Percentiles rank a stretch among this genome's conserved stretches.
These are phyloP conservation scores for Ephemerocybe angulata DNA, from an alignment of 768 basidiomycete species.

Conservation along the genomic window DNA sequence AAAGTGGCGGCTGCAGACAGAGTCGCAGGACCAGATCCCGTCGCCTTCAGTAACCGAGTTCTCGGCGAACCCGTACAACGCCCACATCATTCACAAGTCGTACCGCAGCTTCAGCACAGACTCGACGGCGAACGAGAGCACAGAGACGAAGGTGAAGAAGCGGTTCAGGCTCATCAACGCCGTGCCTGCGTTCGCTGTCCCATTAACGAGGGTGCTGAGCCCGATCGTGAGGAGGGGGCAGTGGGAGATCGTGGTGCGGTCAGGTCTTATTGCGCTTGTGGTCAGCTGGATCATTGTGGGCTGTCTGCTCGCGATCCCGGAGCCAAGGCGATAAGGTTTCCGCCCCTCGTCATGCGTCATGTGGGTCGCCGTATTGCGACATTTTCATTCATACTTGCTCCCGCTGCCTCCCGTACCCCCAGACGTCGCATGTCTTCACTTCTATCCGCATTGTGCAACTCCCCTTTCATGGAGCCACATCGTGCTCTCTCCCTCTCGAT, in stretches of 20 bases:
- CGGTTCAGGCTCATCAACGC: slow-evolving; percentile 44
- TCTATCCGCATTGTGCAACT: too few relatives aligned
- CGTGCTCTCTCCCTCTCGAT: too few relatives aligned
- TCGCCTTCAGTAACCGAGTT: neutral
- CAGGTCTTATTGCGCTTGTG: slow-evolving; percentile 45
- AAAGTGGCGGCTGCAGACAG: slow-evolving; percentile 33
- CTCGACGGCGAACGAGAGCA: slow-evolving; percentile 10
- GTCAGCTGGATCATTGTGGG: slow-evolving; percentile 40
- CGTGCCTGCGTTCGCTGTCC: slow-evolving; percentile 70
- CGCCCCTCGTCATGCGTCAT: neutral
- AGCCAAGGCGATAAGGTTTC: slow-evolving; percentile 9
- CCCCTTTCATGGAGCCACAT: too few relatives aligned
- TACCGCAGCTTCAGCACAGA: slow-evolving; percentile 9
- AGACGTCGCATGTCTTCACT: too few relatives aligned
- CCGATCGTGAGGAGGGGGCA: slow-evolving; percentile 74
- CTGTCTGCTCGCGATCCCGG: slow-evolving; percentile 39
- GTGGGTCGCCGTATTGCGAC: too few relatives aligned
- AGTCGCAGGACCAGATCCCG: slow-evolving; percentile 18
- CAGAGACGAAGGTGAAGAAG: slow-evolving; percentile 24
- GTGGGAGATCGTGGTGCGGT: slow-evolving; percentile 79
- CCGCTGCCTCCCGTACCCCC: too few relatives aligned
- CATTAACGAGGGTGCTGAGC: slow-evolving; percentile 65
- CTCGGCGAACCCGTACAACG: slow-evolving; percentile 8
- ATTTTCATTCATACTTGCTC: too few relatives aligned
- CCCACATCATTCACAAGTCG: slow-evolving; percentile 4